Conservation (phyloP, 2,329 filamentous ascomycete species). For the Alternaria solani region DNA sequence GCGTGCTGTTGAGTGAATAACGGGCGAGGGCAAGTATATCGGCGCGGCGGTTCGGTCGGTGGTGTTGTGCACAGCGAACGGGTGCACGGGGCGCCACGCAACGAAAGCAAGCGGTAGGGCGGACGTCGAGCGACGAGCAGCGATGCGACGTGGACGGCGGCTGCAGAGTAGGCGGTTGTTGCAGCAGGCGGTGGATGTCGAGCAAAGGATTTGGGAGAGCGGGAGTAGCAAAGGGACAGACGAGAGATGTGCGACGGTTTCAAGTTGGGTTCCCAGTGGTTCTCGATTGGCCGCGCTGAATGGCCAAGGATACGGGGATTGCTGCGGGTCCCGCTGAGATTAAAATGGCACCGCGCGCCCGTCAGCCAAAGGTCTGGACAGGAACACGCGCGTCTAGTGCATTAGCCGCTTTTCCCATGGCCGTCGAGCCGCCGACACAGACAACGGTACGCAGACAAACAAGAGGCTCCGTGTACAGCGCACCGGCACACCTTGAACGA, state of each 20-base stretch:
- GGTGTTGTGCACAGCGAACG: constrained; percentile 5
- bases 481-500: neutral
- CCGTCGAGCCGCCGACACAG: constrained; percentile 1
- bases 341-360: constrained; percentile 31
- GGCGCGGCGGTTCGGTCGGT: constrained; percentile 3
- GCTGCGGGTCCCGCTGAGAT: constrained; percentile 27
- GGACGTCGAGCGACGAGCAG: constrained; percentile 19
- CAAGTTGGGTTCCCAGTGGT: constrained; percentile 22
- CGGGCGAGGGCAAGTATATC: constrained; percentile 12
- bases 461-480: neutral
- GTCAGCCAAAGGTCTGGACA: constrained; percentile 32
- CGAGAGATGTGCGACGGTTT: constrained; percentile 36
- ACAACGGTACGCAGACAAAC: neutral
- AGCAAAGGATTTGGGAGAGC: constrained; percentile 24
- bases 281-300: constrained; percentile 22
- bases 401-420: neutral
- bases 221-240: constrained; percentile 10
- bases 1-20: constrained; percentile 11
- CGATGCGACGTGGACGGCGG: constrained; percentile 18
- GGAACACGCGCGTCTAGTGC: constrained; percentile 27
- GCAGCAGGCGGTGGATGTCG: constrained; percentile 22
- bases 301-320: constrained; percentile 17
- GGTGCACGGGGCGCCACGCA: constrained; percentile 15
- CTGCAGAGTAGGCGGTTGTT: constrained; percentile 24
- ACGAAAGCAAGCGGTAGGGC: constrained; percentile 9